Conservation (phyloP, 169 alveolate species). For the Babesia caballi region DNA sequence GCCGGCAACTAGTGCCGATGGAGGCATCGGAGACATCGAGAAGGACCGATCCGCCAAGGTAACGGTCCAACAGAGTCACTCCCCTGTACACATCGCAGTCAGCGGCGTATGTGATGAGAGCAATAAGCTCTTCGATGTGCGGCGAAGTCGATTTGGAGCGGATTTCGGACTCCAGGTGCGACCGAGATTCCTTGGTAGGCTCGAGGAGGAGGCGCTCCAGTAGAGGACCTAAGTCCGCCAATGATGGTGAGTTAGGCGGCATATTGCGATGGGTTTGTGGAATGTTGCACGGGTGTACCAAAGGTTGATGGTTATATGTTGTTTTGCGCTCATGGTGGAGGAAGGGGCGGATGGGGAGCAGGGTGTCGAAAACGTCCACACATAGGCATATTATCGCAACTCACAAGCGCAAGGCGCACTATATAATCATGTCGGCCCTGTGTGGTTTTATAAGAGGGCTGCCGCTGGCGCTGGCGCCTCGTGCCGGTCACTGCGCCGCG, state of each 20-base stretch:
- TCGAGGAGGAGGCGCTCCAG: constrained; percentile 39
- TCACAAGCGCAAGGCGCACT: too few species aligned
- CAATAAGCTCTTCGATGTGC: not conserved
- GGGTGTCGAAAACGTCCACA: too few species aligned
- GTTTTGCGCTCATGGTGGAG: too few species aligned
- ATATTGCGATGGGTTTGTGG: not conserved
- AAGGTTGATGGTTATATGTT: too few species aligned
- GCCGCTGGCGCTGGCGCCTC: not conserved
- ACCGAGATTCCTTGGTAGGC: constrained; percentile 35
- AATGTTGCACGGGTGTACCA: too few species aligned
- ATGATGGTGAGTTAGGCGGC: not conserved
- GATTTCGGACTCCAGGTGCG: not conserved
- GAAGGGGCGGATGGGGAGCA: too few species aligned
- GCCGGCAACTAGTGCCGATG: not conserved
- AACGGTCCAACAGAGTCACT: constrained; percentile 22
- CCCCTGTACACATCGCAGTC: constrained; percentile 52
- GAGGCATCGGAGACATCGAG: not conserved
- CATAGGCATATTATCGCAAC: too few species aligned
- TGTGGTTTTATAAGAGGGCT: not conserved
- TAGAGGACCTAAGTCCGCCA: not conserved
- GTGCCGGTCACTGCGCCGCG: not conserved
- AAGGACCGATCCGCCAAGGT: constrained; percentile 14
- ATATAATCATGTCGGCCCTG: not conserved
- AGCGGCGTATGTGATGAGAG: constrained; percentile 1
- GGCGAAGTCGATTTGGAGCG: not conserved